phyloP scores from a whole-genome alignment of 768 basidiomycete genomes.

The Asterophora lycoperdoides region DNA sequence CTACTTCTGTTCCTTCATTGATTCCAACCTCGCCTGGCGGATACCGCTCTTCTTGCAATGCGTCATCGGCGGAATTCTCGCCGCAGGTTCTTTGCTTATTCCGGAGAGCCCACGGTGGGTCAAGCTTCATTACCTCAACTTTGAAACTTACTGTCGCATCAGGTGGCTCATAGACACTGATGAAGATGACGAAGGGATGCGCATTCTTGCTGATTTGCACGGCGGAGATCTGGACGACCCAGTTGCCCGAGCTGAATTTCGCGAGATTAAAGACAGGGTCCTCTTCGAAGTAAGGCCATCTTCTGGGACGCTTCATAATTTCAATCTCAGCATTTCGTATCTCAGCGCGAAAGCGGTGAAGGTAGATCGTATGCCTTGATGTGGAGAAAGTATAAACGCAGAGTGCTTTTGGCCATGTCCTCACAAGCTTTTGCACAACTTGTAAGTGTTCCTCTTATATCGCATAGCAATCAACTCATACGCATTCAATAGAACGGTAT shows the following conservation, averaged over 20 bases:
- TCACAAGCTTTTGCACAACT: constrained; percentile 50
- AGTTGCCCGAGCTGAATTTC: constrained; percentile 73
- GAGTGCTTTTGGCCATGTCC: constrained; percentile 93
- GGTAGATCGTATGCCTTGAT: constrained; percentile 71
- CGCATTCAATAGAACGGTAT: constrained; percentile 72
- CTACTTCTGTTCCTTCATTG: constrained; percentile 83
- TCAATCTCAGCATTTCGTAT: neutral
- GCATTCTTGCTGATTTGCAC: constrained; percentile 83
- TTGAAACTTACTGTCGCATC: neutral
- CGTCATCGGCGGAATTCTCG: constrained; percentile 72
- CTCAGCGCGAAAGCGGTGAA: constrained; percentile 72
- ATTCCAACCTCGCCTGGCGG: constrained; percentile 79
- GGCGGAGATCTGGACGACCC: constrained; percentile 71
- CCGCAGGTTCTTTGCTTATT: constrained; percentile 71
- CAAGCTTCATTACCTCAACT: neutral
- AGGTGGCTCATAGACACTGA: constrained; percentile 90
- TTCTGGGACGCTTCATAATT: neutral
- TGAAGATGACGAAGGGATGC: constrained; percentile 78
- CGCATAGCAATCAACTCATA: neutral
- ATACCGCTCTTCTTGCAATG: constrained; percentile 80
- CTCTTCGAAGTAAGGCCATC: constrained; percentile 51
- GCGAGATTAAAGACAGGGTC: constrained; percentile 83
- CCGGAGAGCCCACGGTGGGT: constrained; percentile 78
- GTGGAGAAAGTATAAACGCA: constrained; percentile 83
- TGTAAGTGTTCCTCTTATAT: constrained; percentile 7